Evolutionary conservation across 202 grass and related monocot species (phyloP).

Genomic region (Zoysia matrella): DNA sequence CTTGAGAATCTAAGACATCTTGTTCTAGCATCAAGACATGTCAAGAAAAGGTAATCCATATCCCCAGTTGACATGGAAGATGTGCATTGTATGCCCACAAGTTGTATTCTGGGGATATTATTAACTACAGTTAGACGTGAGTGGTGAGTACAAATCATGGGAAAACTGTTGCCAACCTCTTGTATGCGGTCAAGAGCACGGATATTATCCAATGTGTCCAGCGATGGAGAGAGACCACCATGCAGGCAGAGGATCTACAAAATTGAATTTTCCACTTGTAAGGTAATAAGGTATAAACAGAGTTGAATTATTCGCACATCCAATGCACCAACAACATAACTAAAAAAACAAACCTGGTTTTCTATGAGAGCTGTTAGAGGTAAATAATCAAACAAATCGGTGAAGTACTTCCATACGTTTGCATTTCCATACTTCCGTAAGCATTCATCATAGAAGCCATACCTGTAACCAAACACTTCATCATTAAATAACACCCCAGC

Average conservation of each 20-base stretch:
- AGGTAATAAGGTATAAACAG: slow-evolving; percentile 7
- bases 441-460: neutral
- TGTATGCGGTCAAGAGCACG: slow-evolving; percentile 76
- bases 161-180: slow-evolving; percentile 55
- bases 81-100: slow-evolving; percentile 13
- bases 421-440: slow-evolving; percentile 86
- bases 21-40: slow-evolving; percentile 19
- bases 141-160: neutral
- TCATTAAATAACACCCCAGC: slow-evolving; percentile 36
- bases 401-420: slow-evolving; percentile 90
- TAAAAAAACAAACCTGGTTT: slow-evolving; percentile 28
- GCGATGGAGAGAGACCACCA: slow-evolving; percentile 83
- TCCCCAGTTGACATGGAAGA: slow-evolving; percentile 17
- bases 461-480: slow-evolving; percentile 38
- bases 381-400: slow-evolving; percentile 89
- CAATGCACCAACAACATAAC: slow-evolving; percentile 18
- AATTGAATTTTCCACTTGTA: neutral
- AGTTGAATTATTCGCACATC: slow-evolving; percentile 26
- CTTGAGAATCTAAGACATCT: slow-evolving; percentile 13
- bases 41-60: slow-evolving; percentile 3
- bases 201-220: slow-evolving; percentile 84
- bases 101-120: neutral
- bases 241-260: slow-evolving; percentile 80
- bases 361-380: slow-evolving; percentile 11
- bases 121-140: slow-evolving; percentile 24